Evolutionary conservation across 2,329 filamentous ascomycete species (phyloP).

Genomic region (Aureobasidium mangrovei): DNA sequence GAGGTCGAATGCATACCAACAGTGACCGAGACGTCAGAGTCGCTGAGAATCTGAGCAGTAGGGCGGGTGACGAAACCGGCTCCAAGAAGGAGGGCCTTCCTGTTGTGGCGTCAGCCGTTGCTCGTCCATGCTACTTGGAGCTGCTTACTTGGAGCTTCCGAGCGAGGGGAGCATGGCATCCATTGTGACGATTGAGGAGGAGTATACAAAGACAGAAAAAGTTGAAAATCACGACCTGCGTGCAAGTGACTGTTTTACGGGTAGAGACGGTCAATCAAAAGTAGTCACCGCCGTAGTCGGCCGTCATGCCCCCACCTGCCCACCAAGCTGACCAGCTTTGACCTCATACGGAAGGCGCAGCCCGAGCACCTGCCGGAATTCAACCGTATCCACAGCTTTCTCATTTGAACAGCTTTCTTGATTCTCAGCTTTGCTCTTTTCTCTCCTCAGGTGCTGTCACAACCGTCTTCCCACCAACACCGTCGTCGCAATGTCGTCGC

Average conservation of each 20-base stretch:
- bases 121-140: not conserved
- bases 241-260: not conserved
- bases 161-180: conserved; percentile 25
- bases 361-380: not conserved
- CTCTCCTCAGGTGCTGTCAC: conserved; percentile 10
- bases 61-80: conserved; percentile 48
- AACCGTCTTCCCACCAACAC: conserved; percentile 17
- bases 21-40: conserved; percentile 49
- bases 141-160: conserved; percentile 28
- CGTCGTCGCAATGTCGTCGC: conserved; percentile 10
- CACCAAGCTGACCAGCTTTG: not conserved
- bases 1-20: conserved; percentile 36
- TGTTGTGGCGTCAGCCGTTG: conserved; percentile 15
- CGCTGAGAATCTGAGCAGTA: conserved; percentile 50
- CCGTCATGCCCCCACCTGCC: not conserved
- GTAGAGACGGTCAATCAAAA: conserved; percentile 1
- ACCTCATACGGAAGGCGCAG: conserved; percentile 1
- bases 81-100: conserved; percentile 42
- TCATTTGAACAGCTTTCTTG: conserved; percentile 8
- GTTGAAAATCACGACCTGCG: conserved; percentile 16
- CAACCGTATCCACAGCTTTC: conserved; percentile 4
- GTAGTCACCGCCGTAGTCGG: not conserved
- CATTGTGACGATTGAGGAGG: conserved; percentile 23
- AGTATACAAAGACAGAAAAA: not conserved
- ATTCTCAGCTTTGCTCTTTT: not conserved